phyloP scores from a whole-genome alignment of 352 stramenopile species.

The Pythium volutum region DNA sequence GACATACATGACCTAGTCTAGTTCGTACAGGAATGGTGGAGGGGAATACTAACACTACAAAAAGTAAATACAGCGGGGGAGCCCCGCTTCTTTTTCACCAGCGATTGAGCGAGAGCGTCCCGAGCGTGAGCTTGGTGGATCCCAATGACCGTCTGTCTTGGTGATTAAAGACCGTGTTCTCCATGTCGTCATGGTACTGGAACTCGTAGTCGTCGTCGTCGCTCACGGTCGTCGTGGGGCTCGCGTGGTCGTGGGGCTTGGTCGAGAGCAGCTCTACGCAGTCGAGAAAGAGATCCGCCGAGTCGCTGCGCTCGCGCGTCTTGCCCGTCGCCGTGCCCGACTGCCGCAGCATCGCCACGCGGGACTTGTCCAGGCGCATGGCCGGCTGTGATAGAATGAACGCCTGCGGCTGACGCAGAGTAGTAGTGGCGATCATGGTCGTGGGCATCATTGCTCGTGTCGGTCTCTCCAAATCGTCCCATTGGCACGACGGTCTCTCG shows the following conservation, averaged over 20 bases:
- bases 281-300: slow-evolving; percentile 79
- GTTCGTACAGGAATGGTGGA: too few species aligned
- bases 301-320: slow-evolving; percentile 60
- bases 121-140: too few species aligned
- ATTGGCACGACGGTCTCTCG: slow-evolving; percentile 15
- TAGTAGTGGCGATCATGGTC: too few species aligned
- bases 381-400: not conserved
- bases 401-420: not conserved
- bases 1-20: too few species aligned
- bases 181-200: too few species aligned
- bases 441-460: not conserved
- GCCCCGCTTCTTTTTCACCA: not conserved
- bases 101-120: not conserved
- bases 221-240: slow-evolving; percentile 6
- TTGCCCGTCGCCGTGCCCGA: slow-evolving; percentile 21
- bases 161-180: not conserved
- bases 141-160: too few species aligned
- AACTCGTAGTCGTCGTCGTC: slow-evolving; percentile 1
- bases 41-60: not conserved
- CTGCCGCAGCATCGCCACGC: slow-evolving; percentile 44
- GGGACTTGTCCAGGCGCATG: slow-evolving; percentile 34
- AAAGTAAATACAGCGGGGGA: not conserved
- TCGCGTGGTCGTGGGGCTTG: slow-evolving; percentile 21
- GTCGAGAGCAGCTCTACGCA: slow-evolving; percentile 67
- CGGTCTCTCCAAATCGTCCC: not conserved